These are phyloP conservation scores for Podaxis rugospora DNA, from an alignment of 768 basidiomycete species.

Conservation along the genomic window DNA sequence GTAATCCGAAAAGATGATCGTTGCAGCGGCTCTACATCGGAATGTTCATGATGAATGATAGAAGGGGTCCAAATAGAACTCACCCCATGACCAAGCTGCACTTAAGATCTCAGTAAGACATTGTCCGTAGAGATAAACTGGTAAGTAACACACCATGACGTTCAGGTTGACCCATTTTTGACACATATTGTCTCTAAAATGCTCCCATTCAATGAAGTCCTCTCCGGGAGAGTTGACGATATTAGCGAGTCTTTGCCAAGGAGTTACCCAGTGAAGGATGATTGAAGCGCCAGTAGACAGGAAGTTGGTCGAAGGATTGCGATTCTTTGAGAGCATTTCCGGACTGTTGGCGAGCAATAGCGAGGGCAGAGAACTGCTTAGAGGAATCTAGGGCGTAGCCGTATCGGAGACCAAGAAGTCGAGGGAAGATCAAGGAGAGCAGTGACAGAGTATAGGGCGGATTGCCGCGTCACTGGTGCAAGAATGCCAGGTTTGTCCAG, in stretches of 20 bases:
- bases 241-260: not conserved
- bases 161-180: slow-evolving; percentile 12
- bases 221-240: not conserved
- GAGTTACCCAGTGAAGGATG: slow-evolving; percentile 1
- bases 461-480: too few relatives aligned
- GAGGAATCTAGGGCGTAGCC: not conserved
- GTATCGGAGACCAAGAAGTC: too few relatives aligned
- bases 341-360: not conserved
- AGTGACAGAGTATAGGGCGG: too few relatives aligned
- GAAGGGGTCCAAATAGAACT: not conserved
- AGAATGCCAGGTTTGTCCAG: too few relatives aligned
- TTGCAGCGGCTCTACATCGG: slow-evolving; percentile 8
- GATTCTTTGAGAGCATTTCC: not conserved
- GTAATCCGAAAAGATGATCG: slow-evolving; percentile 10
- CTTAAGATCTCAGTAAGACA: not conserved
- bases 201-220: slow-evolving; percentile 8
- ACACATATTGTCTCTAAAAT: slow-evolving; percentile 10
- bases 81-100: slow-evolving; percentile 9
- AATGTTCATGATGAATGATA: not conserved
- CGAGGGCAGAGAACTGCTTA: not conserved
- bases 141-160: slow-evolving; percentile 9
- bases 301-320: not conserved
- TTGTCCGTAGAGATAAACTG: not conserved
- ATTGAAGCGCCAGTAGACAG: not conserved
- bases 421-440: too few relatives aligned